Conservation (phyloP, 116 monocot genomes). For the Dioscorea cayenensis region DNA sequence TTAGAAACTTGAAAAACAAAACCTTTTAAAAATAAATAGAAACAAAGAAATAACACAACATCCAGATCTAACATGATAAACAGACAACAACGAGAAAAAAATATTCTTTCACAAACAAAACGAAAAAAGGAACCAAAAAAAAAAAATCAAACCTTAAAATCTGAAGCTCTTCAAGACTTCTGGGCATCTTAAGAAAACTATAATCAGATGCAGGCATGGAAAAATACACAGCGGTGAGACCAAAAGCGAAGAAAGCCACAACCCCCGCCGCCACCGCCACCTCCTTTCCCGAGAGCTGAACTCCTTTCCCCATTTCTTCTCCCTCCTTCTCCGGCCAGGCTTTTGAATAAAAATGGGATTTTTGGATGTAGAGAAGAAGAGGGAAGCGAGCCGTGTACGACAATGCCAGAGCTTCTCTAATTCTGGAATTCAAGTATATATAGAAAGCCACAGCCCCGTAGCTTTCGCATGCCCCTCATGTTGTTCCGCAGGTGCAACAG, state of each 20-base stretch:
- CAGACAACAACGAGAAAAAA: background rate
- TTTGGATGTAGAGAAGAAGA: constrained; percentile 3
- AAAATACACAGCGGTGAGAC: constrained; percentile 62
- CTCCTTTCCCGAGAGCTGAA: constrained; percentile 45
- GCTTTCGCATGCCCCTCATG: background rate
- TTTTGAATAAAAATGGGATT: constrained; percentile 8
- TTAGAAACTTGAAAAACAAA: too few relatives aligned
- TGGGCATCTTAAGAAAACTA: constrained; percentile 91
- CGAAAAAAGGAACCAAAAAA: background rate
- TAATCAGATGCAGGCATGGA: constrained; percentile 93
- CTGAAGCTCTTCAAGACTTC: constrained; percentile 71
- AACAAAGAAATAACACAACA: background rate
- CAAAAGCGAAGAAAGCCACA: constrained; percentile 44
- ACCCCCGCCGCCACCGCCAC: constrained; percentile 44
- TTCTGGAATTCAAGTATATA: too few relatives aligned
- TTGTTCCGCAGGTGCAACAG: too few relatives aligned
- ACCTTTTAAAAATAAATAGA: too few relatives aligned
- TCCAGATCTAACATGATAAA: background rate
- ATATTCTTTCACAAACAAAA: background rate
- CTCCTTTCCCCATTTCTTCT: constrained; percentile 23
- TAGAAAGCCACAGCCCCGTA: background rate
- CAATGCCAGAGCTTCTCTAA: too few relatives aligned
- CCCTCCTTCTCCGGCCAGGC: background rate
- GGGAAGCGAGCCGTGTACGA: background rate
- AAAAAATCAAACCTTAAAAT: constrained; percentile 44